phyloP scores from a whole-genome alignment of 1,139 yeast genomes.

The Pichia sp. region DNA sequence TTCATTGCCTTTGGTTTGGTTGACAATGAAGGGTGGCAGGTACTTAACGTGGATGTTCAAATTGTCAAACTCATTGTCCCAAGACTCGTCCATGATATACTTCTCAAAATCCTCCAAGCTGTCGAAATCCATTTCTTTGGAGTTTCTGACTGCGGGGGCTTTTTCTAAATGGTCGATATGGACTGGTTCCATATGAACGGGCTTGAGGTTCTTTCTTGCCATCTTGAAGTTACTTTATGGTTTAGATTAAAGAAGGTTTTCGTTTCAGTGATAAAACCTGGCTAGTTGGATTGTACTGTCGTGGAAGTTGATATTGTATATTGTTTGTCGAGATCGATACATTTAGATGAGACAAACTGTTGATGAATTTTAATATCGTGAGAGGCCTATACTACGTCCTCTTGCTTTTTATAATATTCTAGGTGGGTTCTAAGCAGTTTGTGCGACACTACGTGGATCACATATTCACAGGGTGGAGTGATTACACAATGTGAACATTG shows the following conservation, averaged over 20 bases:
- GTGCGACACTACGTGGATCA: too few species aligned
- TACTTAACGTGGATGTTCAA: constrained; percentile 63
- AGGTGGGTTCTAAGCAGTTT: too few species aligned
- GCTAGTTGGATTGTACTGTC: too few species aligned
- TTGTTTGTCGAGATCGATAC: too few species aligned
- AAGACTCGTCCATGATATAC: constrained; percentile 64
- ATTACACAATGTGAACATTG: not conserved
- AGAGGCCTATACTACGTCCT: too few species aligned
- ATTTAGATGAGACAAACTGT: too few species aligned
- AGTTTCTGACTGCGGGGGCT: constrained; percentile 32
- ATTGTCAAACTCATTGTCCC: constrained; percentile 71
- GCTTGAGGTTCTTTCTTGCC: constrained; percentile 25
- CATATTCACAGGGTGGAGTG: not conserved
- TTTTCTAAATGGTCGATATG: constrained; percentile 28
- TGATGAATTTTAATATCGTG: too few species aligned
- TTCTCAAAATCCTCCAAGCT: constrained; percentile 59
- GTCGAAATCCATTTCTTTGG: constrained; percentile 45
- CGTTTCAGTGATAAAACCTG: not conserved
- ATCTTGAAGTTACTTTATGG: constrained; percentile 13
- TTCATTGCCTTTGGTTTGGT: constrained; percentile 62
- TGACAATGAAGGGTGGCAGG: constrained; percentile 68
- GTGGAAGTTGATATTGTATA: too few species aligned
- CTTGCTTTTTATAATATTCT: too few species aligned
- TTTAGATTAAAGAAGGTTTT: not conserved
- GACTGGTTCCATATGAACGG: constrained; percentile 27